Percentiles rank a stretch among this genome's conserved stretches.
phyloP scores from a whole-genome alignment of 1,139 yeast genomes.

The Saccharomycopsis crataegensis region DNA sequence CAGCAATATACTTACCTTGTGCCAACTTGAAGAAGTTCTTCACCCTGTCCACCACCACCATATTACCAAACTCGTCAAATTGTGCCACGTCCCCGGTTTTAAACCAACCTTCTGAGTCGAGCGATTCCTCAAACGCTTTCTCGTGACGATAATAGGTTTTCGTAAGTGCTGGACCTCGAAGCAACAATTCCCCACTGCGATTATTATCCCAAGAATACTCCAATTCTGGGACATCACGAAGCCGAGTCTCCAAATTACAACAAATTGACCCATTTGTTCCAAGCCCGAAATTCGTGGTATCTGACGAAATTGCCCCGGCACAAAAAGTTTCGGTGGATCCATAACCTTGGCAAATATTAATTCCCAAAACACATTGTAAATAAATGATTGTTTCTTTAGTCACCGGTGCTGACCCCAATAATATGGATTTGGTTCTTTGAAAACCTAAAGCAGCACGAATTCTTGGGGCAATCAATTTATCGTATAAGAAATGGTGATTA shows the following conservation, averaged over 20 bases:
- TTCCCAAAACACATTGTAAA: neutral
- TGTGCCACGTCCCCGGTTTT: slow-evolving; percentile 50
- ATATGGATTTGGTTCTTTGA: slow-evolving; percentile 34
- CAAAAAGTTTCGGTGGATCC: slow-evolving; percentile 58
- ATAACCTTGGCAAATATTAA: slow-evolving; percentile 41
- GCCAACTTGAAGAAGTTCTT: slow-evolving; percentile 50
- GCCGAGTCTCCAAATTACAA: slow-evolving; percentile 40
- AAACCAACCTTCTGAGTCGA: slow-evolving; percentile 51
- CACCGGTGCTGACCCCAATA: slow-evolving; percentile 59
- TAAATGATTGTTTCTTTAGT: slow-evolving; percentile 37
- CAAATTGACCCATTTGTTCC: slow-evolving; percentile 52
- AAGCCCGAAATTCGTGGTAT: slow-evolving; percentile 27
- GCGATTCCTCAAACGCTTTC: slow-evolving; percentile 31
- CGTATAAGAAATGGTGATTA: slow-evolving; percentile 10
- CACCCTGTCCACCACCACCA: slow-evolving; percentile 44
- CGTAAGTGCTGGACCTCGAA: slow-evolving; percentile 55
- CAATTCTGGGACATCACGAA: slow-evolving; percentile 52
- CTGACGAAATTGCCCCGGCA: slow-evolving; percentile 34
- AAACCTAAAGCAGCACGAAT: slow-evolving; percentile 45
- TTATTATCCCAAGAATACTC: slow-evolving; percentile 43
- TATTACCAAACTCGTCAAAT: slow-evolving; percentile 33
- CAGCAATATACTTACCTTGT: slow-evolving; percentile 52
- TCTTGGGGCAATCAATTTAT: slow-evolving; percentile 27
- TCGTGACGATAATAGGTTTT: slow-evolving; percentile 48
- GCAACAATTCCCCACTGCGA: slow-evolving; percentile 41